Percentiles rank a stretch among this genome's conserved stretches.
These are phyloP conservation scores for Trichothecium sympodiale DNA, from an alignment of 2,329 filamentous ascomycete species.

Conservation along the genomic window DNA sequence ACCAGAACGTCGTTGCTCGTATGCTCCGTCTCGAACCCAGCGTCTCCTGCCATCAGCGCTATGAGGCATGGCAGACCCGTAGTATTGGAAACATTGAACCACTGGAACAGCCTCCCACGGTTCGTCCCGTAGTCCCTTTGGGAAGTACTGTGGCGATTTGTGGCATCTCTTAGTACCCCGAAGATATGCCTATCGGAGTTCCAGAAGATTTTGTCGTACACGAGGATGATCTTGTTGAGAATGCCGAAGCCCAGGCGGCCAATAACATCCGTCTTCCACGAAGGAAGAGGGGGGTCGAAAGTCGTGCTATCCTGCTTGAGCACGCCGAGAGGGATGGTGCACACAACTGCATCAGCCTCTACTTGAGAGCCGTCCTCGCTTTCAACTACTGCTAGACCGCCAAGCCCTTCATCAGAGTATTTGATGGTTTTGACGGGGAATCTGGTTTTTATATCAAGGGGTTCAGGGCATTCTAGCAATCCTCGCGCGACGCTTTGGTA, in stretches of 20 bases:
- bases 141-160: conserved; percentile 56
- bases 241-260: conserved; percentile 81
- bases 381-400: conserved; percentile 48
- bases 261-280: conserved; percentile 75
- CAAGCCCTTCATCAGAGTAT: conserved; percentile 41
- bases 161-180: conserved; percentile 71
- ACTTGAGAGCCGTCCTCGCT: conserved; percentile 69
- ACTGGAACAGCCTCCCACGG: conserved; percentile 90
- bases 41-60: conserved; percentile 90
- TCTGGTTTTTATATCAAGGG: conserved; percentile 66
- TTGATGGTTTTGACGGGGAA: conserved; percentile 61
- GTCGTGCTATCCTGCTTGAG: conserved; percentile 70
- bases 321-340: conserved; percentile 83
- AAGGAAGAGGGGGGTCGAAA: conserved; percentile 86
- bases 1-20: conserved; percentile 67
- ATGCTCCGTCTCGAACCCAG: conserved; percentile 77
- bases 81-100: conserved; percentile 91
- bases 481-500: conserved; percentile 91
- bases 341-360: conserved; percentile 82
- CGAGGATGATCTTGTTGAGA: conserved; percentile 88
- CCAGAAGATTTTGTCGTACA: conserved; percentile 88
- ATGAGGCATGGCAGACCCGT: conserved; percentile 80
- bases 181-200: conserved; percentile 85
- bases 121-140: conserved; percentile 69
- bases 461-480: conserved; percentile 63